Base-by-base conservation (phyloP, 495 filamentous ascomycete genomes). In the Mytilinidion resinicola region DNA sequence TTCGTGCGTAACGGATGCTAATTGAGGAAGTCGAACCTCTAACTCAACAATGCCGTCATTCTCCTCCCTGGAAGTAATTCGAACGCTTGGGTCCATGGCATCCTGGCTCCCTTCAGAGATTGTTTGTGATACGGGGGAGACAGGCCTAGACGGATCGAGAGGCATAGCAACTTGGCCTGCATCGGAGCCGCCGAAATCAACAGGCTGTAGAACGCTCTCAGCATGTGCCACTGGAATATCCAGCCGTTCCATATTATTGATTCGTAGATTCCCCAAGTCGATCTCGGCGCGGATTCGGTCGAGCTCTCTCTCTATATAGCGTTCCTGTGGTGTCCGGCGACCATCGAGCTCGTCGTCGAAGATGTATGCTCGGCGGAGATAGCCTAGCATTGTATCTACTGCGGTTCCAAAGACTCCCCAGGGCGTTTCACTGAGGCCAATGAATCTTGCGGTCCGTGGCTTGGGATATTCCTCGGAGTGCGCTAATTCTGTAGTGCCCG, bases 61-160 rank as follows among this genome's bases (percentile, higher is more conserved):
- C 15, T 53, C 62, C 11, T 61, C 62, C 53, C 62, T 53, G n/a
- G 58, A 61, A 8, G 59, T 65, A 43, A 65, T 65, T 25, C 62
- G 62, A 35, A 65, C 60, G 11, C 53, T 51, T 51, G 62, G 62
- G 25, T 65, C 58, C 37, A 54, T 49, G 7, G 47, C 58, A 15
- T 61, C 37, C 35, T 51, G 54, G 39, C 59, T 61, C 38, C 53
- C 38, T 58, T 60, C 36, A n/a, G 57, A 60, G 7, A 57, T 57
- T 37, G 57, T 64, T 21, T 57, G 62, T 6, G 61, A 64, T 38
- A 39, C 19, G 21, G 54, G 48, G 36, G 39, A 47, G 12, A 46
- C n/a, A 15, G 52, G 58, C 20, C 25, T 19, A 9, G 12, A 20
- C 21, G 15, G 53, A 9, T 60, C 52, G 43, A 15, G 17, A 8